Evolutionary conservation across 1,139 yeast species (phyloP).

Genomic region (Yamadazyma dushanensis): DNA sequence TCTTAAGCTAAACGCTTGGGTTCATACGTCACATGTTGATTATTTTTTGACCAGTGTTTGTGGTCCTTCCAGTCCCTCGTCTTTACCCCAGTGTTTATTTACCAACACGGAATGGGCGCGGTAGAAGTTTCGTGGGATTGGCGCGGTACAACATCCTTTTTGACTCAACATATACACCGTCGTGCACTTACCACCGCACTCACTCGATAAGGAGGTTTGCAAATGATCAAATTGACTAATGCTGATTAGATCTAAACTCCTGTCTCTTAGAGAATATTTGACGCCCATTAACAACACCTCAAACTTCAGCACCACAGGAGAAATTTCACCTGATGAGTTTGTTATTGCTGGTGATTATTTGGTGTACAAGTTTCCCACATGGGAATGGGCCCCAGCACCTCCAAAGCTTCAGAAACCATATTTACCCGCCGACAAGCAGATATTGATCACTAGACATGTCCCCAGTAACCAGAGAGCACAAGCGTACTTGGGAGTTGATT

Average conservation of each 20-base stretch:
- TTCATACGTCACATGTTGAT: too few relatives aligned
- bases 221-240: too few relatives aligned
- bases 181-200: too few relatives aligned
- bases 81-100: too few relatives aligned
- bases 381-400: slow-evolving; percentile 89
- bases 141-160: too few relatives aligned
- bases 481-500: slow-evolving; percentile 45
- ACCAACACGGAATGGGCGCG: too few relatives aligned
- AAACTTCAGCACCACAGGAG: slow-evolving; percentile 82
- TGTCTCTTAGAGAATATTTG: slow-evolving; percentile 84
- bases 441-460: slow-evolving; percentile 81
- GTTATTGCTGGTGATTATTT: slow-evolving; percentile 91
- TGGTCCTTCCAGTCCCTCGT: too few relatives aligned
- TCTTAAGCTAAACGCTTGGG: too few relatives aligned
- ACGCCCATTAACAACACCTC: slow-evolving; percentile 88
- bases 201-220: too few relatives aligned
- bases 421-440: slow-evolving; percentile 84
- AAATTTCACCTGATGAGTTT: slow-evolving; percentile 91
- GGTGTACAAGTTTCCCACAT: slow-evolving; percentile 89
- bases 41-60: too few relatives aligned
- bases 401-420: slow-evolving; percentile 62
- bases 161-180: too few relatives aligned
- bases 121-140: too few relatives aligned
- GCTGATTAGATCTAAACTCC: slow-evolving; percentile 69
- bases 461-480: slow-evolving; percentile 80